Base-by-base conservation (phyloP, 2,329 filamentous ascomycete genomes). In the Ophiostoma fasciatum region DNA sequence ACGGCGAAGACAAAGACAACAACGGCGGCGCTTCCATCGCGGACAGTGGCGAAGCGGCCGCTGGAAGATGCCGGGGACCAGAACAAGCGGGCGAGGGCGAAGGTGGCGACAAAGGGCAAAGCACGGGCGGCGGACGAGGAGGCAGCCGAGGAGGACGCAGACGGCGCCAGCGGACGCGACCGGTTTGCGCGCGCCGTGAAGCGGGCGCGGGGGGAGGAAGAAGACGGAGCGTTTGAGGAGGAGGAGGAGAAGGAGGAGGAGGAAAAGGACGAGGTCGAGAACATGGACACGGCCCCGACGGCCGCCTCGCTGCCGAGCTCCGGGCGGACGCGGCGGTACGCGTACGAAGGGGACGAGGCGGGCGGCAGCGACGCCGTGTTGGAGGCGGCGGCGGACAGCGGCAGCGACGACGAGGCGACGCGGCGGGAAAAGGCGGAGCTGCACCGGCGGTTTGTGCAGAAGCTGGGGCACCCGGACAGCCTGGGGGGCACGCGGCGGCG, bases 381-480 rank as follows among this genome's bases (percentile, higher is more conserved):
- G 29, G 30, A 14, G 20, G 14, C 20, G 5, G 30, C 19, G 9
- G n/a, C 11, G 15, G n/a, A 28, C 4, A 56, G 61, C 1, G 65
- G 72, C 12, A 63, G 66, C 6, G 43, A 43, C 10, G 46, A 43
- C 2, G 43, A 45, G 4, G 62, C 62, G 2, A 67, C 51, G 18
- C 60, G 60, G 45, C 69, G 62, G 43, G 63, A 65, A 40, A 85
- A 79, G 50, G 72, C 80, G 40, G 74, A 74, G 33, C 60, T 94
- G 18, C 90, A 94, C 52, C 66, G 71, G 42, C 80, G 76, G 48
- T 98, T 96, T 50, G 79, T 96, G 22, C 82, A 82, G 63, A 94
- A 88, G 54, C 71, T 98, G 3, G 87, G 88, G 1, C 74, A 81
- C 29, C 78, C 85, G 1, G 85, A 94, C 51, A 88, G 83, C 51